Percentiles rank a stretch among this genome's conserved stretches.
These are phyloP conservation scores for Mesembryanthemum crystallinum DNA, from an alignment of 148 eudicot genomes.

Conservation along the genomic window DNA sequence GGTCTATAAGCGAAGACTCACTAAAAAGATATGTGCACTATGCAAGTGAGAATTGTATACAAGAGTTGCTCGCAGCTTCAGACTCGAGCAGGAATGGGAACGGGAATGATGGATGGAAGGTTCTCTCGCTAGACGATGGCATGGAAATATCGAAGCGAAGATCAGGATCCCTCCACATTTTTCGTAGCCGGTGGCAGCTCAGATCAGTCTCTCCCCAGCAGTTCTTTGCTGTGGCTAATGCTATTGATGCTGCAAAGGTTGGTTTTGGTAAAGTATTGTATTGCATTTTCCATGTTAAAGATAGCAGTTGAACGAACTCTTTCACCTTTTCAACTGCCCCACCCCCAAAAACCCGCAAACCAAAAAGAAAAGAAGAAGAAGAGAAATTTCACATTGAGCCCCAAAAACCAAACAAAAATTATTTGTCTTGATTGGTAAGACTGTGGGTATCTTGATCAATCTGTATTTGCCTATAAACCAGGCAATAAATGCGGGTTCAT, in stretches of 20 bases:
- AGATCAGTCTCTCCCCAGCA: slow-evolving; percentile 69
- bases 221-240: slow-evolving; percentile 80
- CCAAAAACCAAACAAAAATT: neutral
- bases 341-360: neutral
- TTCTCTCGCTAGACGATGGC: slow-evolving; percentile 52
- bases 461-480: too few species aligned
- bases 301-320: slow-evolving; percentile 25
- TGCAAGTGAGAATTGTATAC: slow-evolving; percentile 90
- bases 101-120: slow-evolving; percentile 66
- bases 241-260: slow-evolving; percentile 95
- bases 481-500: too few species aligned
- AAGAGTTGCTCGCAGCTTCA: slow-evolving; percentile 75
- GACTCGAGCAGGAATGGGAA: slow-evolving; percentile 44
- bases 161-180: slow-evolving; percentile 74
- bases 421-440: too few species aligned
- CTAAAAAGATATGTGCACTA: slow-evolving; percentile 69
- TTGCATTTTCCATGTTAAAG: neutral
- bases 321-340: slow-evolving; percentile 14
- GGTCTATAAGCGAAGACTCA: slow-evolving; percentile 91
- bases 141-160: slow-evolving; percentile 79
- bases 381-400: neutral
- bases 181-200: slow-evolving; percentile 73
- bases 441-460: too few species aligned
- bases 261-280: neutral
- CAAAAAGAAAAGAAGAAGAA: neutral